Evolutionary conservation across 2,329 filamentous ascomycete genomes (phyloP).

Genomic region (Neophaeococcomyces aloes): DNA sequence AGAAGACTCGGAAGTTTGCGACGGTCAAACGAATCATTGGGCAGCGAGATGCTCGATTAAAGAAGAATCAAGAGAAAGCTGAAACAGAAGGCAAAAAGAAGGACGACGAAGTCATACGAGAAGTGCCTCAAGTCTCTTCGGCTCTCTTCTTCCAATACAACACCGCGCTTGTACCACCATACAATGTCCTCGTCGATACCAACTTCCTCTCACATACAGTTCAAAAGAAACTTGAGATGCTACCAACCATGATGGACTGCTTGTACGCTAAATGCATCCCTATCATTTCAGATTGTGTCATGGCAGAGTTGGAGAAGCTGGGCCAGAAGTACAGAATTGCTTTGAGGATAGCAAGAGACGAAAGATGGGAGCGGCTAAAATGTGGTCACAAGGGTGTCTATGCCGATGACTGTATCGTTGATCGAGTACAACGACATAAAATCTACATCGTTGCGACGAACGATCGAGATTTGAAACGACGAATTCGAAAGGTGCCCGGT

Average conservation of each 20-base stretch:
- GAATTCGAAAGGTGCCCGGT: conserved; percentile 71
- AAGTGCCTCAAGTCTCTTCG: conserved; percentile 72
- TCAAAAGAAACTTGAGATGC: conserved; percentile 75
- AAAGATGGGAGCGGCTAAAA: conserved; percentile 71
- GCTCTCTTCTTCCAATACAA: conserved; percentile 86
- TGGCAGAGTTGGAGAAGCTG: conserved; percentile 80
- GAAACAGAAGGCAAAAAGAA: conserved; percentile 46
- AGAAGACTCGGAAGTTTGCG: conserved; percentile 87
- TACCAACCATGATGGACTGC: conserved; percentile 86
- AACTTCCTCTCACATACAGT: conserved; percentile 89
- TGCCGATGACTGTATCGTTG: conserved; percentile 76
- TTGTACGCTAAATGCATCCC: conserved; percentile 85
- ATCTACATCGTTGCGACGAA: conserved; percentile 68
- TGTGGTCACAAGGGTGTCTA: conserved; percentile 87
- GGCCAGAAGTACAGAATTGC: conserved; percentile 83
- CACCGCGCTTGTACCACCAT: conserved; percentile 72
- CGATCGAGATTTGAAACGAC: conserved; percentile 65
- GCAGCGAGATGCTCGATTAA: conserved; percentile 67
- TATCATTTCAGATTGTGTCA: conserved; percentile 72
- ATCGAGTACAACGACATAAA: conserved; percentile 59
- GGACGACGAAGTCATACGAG: conserved; percentile 56
- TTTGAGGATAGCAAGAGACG: conserved; percentile 74
- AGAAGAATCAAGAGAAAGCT: conserved; percentile 62
- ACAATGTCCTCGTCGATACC: conserved; percentile 71
- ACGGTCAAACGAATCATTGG: conserved; percentile 72